Evolutionary conservation across 1,284 basidiomycete genomes (phyloP).

Genomic region (Golubevia sp.): DNA sequence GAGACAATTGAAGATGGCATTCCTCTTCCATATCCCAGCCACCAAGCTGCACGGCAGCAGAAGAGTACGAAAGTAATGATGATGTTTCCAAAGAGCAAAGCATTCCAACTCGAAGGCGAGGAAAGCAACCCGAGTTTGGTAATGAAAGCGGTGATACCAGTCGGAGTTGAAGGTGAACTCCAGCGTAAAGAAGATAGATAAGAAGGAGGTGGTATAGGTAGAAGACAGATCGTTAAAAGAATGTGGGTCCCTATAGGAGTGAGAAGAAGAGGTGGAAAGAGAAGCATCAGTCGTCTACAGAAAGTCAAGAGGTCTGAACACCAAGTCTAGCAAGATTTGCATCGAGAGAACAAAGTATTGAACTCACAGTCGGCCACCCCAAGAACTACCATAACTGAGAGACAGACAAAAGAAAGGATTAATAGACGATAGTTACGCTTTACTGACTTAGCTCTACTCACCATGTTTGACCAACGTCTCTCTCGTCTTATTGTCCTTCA

Average conservation of each 20-base stretch:
- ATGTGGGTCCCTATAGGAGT: constrained; percentile 30
- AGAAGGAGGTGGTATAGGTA: constrained; percentile 13
- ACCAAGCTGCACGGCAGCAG: constrained; percentile 10
- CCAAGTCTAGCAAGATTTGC: too few relatives aligned
- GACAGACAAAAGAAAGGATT: too few relatives aligned
- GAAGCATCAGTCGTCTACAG: too few relatives aligned
- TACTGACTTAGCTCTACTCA: too few relatives aligned
- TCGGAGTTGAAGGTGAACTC: not conserved
- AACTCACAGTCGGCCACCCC: constrained; percentile 41
- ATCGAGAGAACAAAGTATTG: too few relatives aligned
- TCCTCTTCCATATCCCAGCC: constrained; percentile 1
- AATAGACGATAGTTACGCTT: too few relatives aligned
- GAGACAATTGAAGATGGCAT: not conserved
- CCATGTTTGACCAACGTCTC: constrained; percentile 24
- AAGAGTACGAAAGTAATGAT: constrained; percentile 45
- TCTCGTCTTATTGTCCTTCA: constrained; percentile 11
- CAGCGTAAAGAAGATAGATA: not conserved
- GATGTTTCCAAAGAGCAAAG: constrained; percentile 42
- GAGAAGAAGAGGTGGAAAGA: too few relatives aligned
- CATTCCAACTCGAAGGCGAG: constrained; percentile 1
- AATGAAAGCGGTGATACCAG: not conserved
- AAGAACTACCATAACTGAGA: constrained; percentile 37
- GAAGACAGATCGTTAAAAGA: constrained; percentile 28
- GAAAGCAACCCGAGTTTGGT: not conserved
- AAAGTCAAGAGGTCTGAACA: too few relatives aligned